Evolutionary conservation across 2,329 filamentous ascomycete species (phyloP), one percentile per base, ranked within the genome.

Genomic region (Penicillium sp.): DNA sequence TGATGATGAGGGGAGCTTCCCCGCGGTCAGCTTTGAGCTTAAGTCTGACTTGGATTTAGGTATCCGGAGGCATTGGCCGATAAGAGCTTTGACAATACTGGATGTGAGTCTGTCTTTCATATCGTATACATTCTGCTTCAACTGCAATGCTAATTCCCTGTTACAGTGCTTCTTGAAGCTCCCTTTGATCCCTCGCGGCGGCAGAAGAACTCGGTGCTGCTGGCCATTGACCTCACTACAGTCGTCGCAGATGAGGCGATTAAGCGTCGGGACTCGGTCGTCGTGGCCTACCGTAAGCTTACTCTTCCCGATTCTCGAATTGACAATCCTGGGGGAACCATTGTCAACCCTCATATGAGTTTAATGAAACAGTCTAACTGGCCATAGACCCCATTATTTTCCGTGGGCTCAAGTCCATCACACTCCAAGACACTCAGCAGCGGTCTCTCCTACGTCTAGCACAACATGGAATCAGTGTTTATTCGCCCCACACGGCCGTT

Each of bases 11-110:
- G 31, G 46, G 45, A 52, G 35, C 42, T 50, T 50, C 45, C 46
- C 27, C 27, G 6, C 9, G 25, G 47, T 39, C 46, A 25, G 47
- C 4, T 44, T 49, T 32, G 27, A 55, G 45, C 49, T 52, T 46
- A 33, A 18, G 35, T 38, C 42, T 58, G 46, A 46, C 46, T 40
- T 28, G 35, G 24, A 44, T 47, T 49, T 56, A 93, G 90, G 52
- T 98, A 95, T 67, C 93, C 93, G 0, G 89, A 95, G 66, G 83
- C 83, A 52, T 78, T 96, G 37, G 93, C 93, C 8, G 93, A 97
- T 66, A 86, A 85, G 60, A 84, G 87, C 57, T 98, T 91, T 80
- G 93, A 98, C 69, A 98, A 98, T 66, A 95, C 95, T n/a, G 93
- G 93, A 47, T 69, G 81, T 82, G 67, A 61, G 76, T 48, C n/a